Conservation (phyloP, 1,284 basidiomycete species). For the Ceratobasidium sp. region DNA sequence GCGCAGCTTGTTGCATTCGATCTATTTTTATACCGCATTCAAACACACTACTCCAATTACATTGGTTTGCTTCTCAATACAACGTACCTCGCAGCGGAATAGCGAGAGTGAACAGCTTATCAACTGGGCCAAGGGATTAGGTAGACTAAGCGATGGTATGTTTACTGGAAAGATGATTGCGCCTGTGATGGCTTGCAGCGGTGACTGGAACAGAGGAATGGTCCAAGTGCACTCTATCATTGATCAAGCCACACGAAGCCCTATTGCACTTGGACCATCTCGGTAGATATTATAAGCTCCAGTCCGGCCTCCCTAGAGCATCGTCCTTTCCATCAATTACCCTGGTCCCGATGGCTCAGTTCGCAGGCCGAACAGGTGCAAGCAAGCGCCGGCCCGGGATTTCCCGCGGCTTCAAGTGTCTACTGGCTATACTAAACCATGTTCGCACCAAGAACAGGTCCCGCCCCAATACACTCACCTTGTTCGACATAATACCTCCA, state of each 20-base stretch:
- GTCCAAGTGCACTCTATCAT: slow-evolving; percentile 22
- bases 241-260: slow-evolving; percentile 27
- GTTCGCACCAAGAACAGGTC: slow-evolving; percentile 14
- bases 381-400: slow-evolving; percentile 21
- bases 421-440: slow-evolving; percentile 15
- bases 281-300: slow-evolving; percentile 3
- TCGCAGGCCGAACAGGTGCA: slow-evolving; percentile 18
- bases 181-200: background rate
- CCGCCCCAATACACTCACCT: slow-evolving; percentile 24
- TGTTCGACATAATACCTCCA: slow-evolving; percentile 34
- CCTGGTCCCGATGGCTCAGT: background rate
- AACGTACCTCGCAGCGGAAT: too few species aligned
- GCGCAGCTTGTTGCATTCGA: background rate
- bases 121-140: background rate
- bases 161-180: background rate
- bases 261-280: slow-evolving; percentile 21
- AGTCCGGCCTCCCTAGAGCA: too few species aligned
- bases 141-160: background rate
- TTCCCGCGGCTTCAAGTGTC: slow-evolving; percentile 27
- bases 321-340: background rate
- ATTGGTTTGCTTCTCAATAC: background rate
- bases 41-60: slow-evolving; percentile 35
- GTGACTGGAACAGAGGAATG: slow-evolving; percentile 14
- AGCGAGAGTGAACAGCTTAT: background rate
- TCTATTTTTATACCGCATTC: slow-evolving; percentile 13